Evolutionary conservation across 306 rosid genomes (phyloP).

Genomic region (Hylodesmum podocarpum): DNA sequence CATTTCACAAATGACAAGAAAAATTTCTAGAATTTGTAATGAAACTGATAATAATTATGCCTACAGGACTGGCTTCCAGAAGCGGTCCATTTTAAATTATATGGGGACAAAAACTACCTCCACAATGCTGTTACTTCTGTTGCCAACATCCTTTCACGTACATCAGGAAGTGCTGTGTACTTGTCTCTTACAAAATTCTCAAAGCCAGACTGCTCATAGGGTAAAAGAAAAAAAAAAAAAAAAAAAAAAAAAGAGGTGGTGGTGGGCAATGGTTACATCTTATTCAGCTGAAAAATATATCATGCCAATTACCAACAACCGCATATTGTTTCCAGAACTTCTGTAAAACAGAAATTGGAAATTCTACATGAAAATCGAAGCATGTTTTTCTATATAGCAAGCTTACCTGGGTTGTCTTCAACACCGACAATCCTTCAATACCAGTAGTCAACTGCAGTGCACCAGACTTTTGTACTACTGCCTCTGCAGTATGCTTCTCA

Average conservation of each 20-base stretch:
- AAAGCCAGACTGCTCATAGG: conserved; percentile 82
- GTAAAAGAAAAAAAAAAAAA: neutral
- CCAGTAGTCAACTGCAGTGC: conserved; percentile 76
- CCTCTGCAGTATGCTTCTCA: conserved; percentile 84
- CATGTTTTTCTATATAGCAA: conserved; percentile 11
- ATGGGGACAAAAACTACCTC: conserved; percentile 53
- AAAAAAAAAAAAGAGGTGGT: neutral
- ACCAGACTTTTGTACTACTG: conserved; percentile 64
- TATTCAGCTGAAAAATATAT: neutral
- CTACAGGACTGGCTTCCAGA: neutral
- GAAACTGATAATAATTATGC: conserved; percentile 1
- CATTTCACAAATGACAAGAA: neutral
- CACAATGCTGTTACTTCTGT: conserved; percentile 84
- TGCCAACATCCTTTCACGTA: conserved; percentile 86
- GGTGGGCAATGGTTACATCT: neutral
- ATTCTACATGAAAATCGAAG: neutral
- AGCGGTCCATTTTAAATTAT: neutral
- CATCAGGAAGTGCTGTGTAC: conserved; percentile 89
- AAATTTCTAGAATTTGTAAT: neutral
- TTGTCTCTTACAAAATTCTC: conserved; percentile 79
- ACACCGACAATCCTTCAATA: conserved; percentile 69
- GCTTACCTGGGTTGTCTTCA: conserved; percentile 84
- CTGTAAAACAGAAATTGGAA: neutral
- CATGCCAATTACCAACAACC: neutral
- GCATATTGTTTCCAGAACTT: neutral